Percentiles rank a stretch among this genome's conserved stretches.
Conservation (phyloP, 78 protist species). For the Polysphondylium violaceum region DNA sequence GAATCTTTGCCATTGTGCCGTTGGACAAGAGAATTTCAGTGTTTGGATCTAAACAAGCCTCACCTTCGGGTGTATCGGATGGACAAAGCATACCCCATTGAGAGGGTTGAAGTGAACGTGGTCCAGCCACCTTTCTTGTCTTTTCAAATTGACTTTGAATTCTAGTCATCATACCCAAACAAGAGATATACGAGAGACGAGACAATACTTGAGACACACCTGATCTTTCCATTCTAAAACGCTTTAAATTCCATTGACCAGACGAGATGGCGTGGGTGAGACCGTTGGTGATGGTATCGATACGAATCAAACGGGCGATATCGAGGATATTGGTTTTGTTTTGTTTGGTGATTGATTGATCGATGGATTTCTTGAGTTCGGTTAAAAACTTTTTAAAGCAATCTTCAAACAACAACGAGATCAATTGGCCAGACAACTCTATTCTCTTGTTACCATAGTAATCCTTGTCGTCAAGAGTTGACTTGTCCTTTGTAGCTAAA, state of each 20-base stretch:
- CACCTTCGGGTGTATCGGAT: slow-evolving; percentile 99
- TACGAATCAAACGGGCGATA: slow-evolving; percentile 49
- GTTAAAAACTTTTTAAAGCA: slow-evolving; percentile 91
- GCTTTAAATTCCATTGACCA: slow-evolving; percentile 99
- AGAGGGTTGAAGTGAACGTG: slow-evolving; percentile 97
- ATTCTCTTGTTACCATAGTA: slow-evolving; percentile 74
- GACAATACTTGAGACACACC: slow-evolving; percentile 98
- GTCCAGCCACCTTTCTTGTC: slow-evolving; percentile 98
- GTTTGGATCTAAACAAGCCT: slow-evolving; percentile 89
- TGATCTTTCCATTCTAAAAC: slow-evolving; percentile 97
- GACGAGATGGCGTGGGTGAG: slow-evolving; percentile 94
- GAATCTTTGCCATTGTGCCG: background rate
- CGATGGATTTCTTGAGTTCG: slow-evolving; percentile 57
- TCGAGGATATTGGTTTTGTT: slow-evolving; percentile 78
- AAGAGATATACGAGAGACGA: slow-evolving; percentile 97
- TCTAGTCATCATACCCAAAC: slow-evolving; percentile 99
- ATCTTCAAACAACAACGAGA: slow-evolving; percentile 97
- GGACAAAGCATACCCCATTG: slow-evolving; percentile 99
- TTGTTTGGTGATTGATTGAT: slow-evolving; percentile 81
- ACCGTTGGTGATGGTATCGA: slow-evolving; percentile 92
- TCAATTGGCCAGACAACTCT: slow-evolving; percentile 89
- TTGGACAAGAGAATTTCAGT: background rate
- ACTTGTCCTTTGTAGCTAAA: slow-evolving; percentile 84
- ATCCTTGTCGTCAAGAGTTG: slow-evolving; percentile 71
- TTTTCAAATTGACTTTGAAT: slow-evolving; percentile 98